Evolutionary conservation across 169 alveolate species (phyloP), one percentile per base, ranked within the genome.

Genomic region (Eimeria necatrix): DNA sequence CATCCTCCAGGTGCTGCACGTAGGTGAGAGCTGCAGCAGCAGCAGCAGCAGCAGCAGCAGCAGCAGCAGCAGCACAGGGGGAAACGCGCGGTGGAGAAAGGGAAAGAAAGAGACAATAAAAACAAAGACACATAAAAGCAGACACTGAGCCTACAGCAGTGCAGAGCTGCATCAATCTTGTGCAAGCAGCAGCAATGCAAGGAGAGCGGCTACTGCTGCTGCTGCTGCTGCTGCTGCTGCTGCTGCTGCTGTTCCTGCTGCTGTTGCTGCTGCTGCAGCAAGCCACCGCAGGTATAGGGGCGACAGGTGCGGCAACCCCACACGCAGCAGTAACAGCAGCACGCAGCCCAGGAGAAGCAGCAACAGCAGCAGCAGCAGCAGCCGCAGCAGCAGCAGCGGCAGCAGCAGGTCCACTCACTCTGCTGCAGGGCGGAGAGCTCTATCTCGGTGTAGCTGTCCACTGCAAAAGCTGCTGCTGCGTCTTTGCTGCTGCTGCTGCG

Each of bases 371-470:
- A 22, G 84, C 84, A 26, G 83, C 87, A 41, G 24, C 4, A 68
- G 78, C 24, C 51, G 64, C 64, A 56, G 64, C 26, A 16, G 26
- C 22, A 10, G 81, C 81, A 71, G 53, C 83, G 24, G 83, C 83
- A 71, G 41, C 51, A 0, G 51, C 4, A 6, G 2, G 0, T 8
- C 14, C 51, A 7, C 87, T 41, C 7, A 78, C 87, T 48, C 48
- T 78, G 87, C 87, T 78, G 87, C 87, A 78, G 87, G 32, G 87
- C 87, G 5, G 87, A 78, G 2, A 78, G 16, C 9, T 41, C 56
- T 8, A 49, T n/a, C 16, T 41, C 41, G 32, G 9, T 9, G 24
- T 78, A 78, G 5, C 46, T 9, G 26, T 78, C 87, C 10, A 78
- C 64, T 46, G 64, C 87, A 48, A 48, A 78, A 14, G 64, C 41